Percentiles rank a stretch among this genome's conserved stretches.
Evolutionary conservation across 352 stramenopile genomes (phyloP).

Genomic region (Phytophthora pseudosyringae): DNA sequence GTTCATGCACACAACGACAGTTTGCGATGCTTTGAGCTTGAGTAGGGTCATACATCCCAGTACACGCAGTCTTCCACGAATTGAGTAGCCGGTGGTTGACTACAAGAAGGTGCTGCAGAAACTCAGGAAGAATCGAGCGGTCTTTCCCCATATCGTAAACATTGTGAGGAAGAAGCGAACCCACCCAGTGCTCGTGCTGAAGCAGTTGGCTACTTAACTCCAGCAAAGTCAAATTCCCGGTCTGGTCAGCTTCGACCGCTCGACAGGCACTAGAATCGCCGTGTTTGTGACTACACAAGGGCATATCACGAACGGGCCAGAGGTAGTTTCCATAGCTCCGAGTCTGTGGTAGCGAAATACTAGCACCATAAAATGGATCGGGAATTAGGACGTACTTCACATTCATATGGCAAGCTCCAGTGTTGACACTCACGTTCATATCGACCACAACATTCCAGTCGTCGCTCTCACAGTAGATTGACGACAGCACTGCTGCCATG

Average conservation of each 20-base stretch:
- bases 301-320: background rate
- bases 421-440: conserved; percentile 25
- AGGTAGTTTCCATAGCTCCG: background rate
- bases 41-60: conserved; percentile 51
- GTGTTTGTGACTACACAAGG: conserved; percentile 1
- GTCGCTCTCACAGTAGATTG: conserved; percentile 7
- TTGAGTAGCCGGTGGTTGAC: conserved; percentile 60
- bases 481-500: conserved; percentile 10
- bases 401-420: conserved; percentile 3
- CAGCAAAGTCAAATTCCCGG: conserved; percentile 17
- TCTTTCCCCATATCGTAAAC: conserved; percentile 12
- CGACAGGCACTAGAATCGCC: background rate
- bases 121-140: conserved; percentile 52
- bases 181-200: conserved; percentile 30
- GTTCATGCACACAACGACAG: conserved; percentile 53
- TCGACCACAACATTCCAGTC: conserved; percentile 10
- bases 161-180: background rate
- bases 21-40: conserved; percentile 55
- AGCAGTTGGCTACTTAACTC: conserved; percentile 44
- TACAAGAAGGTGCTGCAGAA: conserved; percentile 54
- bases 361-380: background rate
- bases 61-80: conserved; percentile 59
- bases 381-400: conserved; percentile 12
- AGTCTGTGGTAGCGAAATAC: too few species aligned
- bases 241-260: background rate